Base-by-base conservation (phyloP, 2,329 filamentous ascomycete genomes). In the Sclerotinia nivalis region DNA sequence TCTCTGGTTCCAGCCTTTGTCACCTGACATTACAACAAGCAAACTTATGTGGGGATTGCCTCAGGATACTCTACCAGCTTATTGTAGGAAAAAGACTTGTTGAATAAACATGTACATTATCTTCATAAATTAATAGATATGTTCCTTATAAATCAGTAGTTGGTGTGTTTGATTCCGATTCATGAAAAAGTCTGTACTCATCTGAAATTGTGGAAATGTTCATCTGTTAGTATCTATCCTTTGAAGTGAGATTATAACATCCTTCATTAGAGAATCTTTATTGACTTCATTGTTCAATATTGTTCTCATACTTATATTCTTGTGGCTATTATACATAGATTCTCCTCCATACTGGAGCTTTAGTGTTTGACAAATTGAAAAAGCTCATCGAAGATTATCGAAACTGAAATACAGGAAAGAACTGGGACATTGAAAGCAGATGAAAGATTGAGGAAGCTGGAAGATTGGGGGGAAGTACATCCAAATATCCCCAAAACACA, bases 31-130 rank as follows among this genome's bases (percentile, higher is more conserved):
- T 40, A 2, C n/a, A 12, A 13, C 47, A 62, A 40, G 34, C 47
- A 64, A 52, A 52, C 49, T 28, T 40, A 43, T 45, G 34, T 65
- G 61, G 47, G 34, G n/a, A 64, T 22, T 52, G 45, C 47, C 60
- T 64, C 31, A 40, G 47, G 60, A 64, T 34, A 40, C 10, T 12
- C 4, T 40, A 18, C 8, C n/a, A 52, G 9, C 31, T 40, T 9
- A 12, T 10, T 25, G 4, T 20, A 31, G 7, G 18, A 37, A 20
- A 28, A n/a, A 15, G 13, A 37, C 8, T 50, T 37, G 28, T n/a
- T 12, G 31, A 31, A 13, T 1, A 25, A 10, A 37, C 18, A n/a
- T 25, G 3, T 20, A 10, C 22, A n/a, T 25, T 25, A 1, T 10
- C 1, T 43, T 43, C 5, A 13, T n/a, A 5, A 10, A 7, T 7